Evolutionary conservation across 192 early-diverging fungal species (phyloP).

Genomic region (Coemansia sp.): DNA sequence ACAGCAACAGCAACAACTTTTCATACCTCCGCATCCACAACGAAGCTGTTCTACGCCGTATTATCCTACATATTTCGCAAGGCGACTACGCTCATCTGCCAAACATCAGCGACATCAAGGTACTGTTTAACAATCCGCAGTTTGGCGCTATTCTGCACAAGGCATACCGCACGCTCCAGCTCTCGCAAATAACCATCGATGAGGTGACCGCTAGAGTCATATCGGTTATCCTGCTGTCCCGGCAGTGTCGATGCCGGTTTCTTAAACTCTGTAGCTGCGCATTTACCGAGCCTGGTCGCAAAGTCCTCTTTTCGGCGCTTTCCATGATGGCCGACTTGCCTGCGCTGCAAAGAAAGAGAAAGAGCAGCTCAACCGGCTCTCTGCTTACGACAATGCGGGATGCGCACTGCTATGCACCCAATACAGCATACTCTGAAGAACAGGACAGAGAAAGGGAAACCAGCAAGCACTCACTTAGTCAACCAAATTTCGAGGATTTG

Average conservation of each 20-base stretch:
- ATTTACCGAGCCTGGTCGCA: constrained; percentile 29
- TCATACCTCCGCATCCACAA: constrained; percentile 9
- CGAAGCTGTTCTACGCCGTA: constrained; percentile 15
- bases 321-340: constrained; percentile 26
- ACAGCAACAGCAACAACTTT: not conserved
- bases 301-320: constrained; percentile 34
- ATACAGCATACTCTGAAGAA: not conserved
- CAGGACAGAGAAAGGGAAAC: not conserved
- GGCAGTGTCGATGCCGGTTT: constrained; percentile 22
- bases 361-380: not conserved
- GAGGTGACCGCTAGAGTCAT: constrained; percentile 24
- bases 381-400: not conserved
- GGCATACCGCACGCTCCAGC: constrained; percentile 15
- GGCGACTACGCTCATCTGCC: constrained; percentile 44
- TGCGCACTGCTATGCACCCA: not conserved
- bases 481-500: not conserved
- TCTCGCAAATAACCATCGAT: constrained; percentile 21
- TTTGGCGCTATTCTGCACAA: constrained; percentile 12
- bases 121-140: constrained; percentile 16
- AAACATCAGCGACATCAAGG: constrained; percentile 21
- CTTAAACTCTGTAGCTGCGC: constrained; percentile 27
- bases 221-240: constrained; percentile 27
- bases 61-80: constrained; percentile 19
- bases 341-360: not conserved
- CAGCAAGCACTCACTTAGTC: not conserved